Evolutionary conservation across 2,329 filamentous ascomycete genomes (phyloP).

Genomic region (Diaporthe humulicola): DNA sequence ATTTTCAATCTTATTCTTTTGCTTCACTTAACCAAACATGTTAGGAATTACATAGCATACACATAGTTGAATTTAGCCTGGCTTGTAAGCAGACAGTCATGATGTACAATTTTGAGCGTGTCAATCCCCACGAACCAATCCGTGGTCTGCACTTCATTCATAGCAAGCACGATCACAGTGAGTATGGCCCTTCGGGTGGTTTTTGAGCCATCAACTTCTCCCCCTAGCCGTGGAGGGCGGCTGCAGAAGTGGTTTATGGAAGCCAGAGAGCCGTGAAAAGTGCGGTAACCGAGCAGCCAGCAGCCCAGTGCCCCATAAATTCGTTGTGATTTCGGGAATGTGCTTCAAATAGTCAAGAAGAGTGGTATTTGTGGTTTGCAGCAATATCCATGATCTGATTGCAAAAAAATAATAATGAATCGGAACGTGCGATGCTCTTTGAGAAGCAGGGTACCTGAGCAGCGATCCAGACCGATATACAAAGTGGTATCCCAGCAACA

Average conservation of each 20-base stretch:
- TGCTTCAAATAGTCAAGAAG: not conserved
- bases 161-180: not conserved
- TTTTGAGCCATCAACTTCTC: not conserved
- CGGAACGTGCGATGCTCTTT: not conserved
- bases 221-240: not conserved
- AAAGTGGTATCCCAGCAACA: conserved; percentile 27
- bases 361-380: not conserved
- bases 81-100: not conserved
- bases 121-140: not conserved
- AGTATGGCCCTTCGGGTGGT: not conserved
- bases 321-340: not conserved
- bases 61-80: not conserved
- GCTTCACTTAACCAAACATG: not conserved
- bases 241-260: not conserved
- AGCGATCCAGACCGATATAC: conserved; percentile 2
- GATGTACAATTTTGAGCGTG: not conserved
- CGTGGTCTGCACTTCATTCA: too few relatives aligned
- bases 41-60: not conserved
- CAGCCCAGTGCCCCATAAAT: not conserved
- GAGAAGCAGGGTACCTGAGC: not conserved
- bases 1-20: not conserved
- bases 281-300: not conserved
- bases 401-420: not conserved
- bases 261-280: not conserved
- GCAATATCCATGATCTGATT: not conserved